Percentiles rank a stretch among this genome's conserved stretches.
Evolutionary conservation across 1,139 yeast genomes (phyloP).

Genomic region (Pichia sp.): DNA sequence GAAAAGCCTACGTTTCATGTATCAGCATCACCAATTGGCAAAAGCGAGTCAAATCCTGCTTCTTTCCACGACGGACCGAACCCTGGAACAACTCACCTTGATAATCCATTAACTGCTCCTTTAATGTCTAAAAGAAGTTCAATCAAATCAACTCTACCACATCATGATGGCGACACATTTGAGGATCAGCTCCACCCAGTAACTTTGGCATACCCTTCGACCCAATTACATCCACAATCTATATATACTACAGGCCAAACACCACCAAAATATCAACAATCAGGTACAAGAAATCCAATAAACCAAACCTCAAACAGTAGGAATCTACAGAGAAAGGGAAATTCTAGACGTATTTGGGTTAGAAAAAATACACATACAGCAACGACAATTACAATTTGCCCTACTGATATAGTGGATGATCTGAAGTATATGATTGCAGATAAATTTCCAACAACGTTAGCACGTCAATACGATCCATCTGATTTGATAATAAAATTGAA

Average conservation of each 20-base stretch:
- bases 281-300: neutral
- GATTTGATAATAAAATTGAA: slow-evolving; percentile 47
- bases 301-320: slow-evolving; percentile 3
- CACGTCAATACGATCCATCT: slow-evolving; percentile 59
- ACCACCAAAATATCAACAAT: neutral
- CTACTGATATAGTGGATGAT: slow-evolving; percentile 63
- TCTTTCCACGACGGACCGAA: neutral
- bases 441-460: slow-evolving; percentile 68
- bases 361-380: slow-evolving; percentile 51
- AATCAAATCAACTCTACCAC: neutral
- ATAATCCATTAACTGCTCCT: neutral
- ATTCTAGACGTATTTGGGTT: slow-evolving; percentile 57
- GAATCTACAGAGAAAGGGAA: slow-evolving; percentile 5
- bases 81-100: neutral
- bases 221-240: neutral
- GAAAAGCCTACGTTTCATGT: neutral
- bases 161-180: neutral
- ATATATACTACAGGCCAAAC: neutral
- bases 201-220: neutral
- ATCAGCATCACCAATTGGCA: neutral
- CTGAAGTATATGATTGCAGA: slow-evolving; percentile 52
- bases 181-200: neutral
- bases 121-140: neutral
- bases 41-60: neutral
- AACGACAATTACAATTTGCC: slow-evolving; percentile 55